Evolutionary conservation across 306 rosid species (phyloP), one percentile per base, ranked within the genome.

Genomic region (Cucurbita maxima): DNA sequence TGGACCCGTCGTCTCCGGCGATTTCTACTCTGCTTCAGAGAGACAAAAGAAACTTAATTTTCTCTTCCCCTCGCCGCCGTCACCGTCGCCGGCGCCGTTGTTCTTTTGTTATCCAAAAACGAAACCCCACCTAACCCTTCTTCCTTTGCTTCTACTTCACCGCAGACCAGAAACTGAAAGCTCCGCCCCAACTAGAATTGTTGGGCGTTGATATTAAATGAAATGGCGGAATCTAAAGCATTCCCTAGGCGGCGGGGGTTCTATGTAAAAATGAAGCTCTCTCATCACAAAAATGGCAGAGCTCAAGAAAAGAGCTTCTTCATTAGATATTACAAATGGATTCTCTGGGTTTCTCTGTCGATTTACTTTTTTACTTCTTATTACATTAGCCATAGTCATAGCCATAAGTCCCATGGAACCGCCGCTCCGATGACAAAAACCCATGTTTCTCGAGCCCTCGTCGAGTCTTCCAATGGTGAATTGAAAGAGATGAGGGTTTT

Each of bases 301-400:
- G 40, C 71, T 14, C 90, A 87, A 70, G 92, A 91, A 36, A 84
- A 84, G 59, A 59, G 71, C 81, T 87, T 75, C 71, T 83, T 89
- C 37, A 79, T 69, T 77, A 79, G 61, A 54, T 82, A 89, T 72
- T 89, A 81, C 88, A 95, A 91, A 86, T 89, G 86, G 84, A 37
- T 95, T n/a, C 90, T 95, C 13, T 95, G 97, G 93, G 73, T 88
- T 36, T 89, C 93, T 22, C 84, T 95, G 1, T 79, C 93, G 5
- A 79, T 95, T 16, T 95, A 95, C 75, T 89, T 91, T 80, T 88
- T 89, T 79, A 71, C 84, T 64, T 89, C 96, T 15, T 91, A 84
- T 57, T 87, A 91, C 84, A 82, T 95, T 56, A 82, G 80, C 58
- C 79, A 73, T 66, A 82, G 80, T 55, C 79, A 73, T 66, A 82